A percentile compares a stretch with the other conserved stretches of the same genome.
These are phyloP conservation scores for Epichloe hybrida DNA, from an alignment of 2,329 filamentous ascomycete species.

Conservation along the genomic window DNA sequence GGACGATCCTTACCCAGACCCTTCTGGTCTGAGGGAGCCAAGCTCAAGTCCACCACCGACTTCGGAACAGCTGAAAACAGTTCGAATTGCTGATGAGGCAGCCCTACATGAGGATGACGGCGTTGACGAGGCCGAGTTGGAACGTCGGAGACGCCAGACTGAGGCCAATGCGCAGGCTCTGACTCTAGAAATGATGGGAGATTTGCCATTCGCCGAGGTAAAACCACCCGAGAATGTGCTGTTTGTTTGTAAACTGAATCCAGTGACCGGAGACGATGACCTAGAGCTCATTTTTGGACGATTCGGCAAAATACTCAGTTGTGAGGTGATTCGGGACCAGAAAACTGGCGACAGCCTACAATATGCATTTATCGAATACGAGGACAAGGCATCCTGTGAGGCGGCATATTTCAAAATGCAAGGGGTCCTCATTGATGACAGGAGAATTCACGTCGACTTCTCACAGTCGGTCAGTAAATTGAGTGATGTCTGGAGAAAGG, in stretches of 20 bases:
- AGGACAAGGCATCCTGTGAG: constrained; percentile 85
- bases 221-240: constrained; percentile 94
- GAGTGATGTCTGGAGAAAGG: constrained; percentile 77
- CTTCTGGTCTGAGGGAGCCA: constrained; percentile 60
- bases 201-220: constrained; percentile 92
- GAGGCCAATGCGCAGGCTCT: constrained; percentile 89
- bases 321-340: constrained; percentile 89
- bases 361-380: constrained; percentile 96
- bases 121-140: constrained; percentile 62
- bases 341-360: constrained; percentile 91
- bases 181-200: constrained; percentile 94
- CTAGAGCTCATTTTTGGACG: constrained; percentile 92
- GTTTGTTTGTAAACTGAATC: constrained; percentile 97
- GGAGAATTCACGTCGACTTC: constrained; percentile 96
- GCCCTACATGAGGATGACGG: constrained; percentile 59
- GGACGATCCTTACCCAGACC: constrained; percentile 85
- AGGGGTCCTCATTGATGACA: constrained; percentile 88
- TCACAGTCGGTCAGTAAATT: constrained; percentile 86
- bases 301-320: constrained; percentile 88
- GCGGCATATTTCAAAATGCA: constrained; percentile 99
- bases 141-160: constrained; percentile 69
- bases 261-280: constrained; percentile 88
- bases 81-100: constrained; percentile 83
- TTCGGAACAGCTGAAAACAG: constrained; percentile 75
- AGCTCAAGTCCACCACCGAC: constrained; percentile 68